Percentiles rank a stretch among this genome's conserved stretches.
phyloP scores from a whole-genome alignment of 2,329 filamentous ascomycete genomes.

The Bimuria novae-zelandiae region DNA sequence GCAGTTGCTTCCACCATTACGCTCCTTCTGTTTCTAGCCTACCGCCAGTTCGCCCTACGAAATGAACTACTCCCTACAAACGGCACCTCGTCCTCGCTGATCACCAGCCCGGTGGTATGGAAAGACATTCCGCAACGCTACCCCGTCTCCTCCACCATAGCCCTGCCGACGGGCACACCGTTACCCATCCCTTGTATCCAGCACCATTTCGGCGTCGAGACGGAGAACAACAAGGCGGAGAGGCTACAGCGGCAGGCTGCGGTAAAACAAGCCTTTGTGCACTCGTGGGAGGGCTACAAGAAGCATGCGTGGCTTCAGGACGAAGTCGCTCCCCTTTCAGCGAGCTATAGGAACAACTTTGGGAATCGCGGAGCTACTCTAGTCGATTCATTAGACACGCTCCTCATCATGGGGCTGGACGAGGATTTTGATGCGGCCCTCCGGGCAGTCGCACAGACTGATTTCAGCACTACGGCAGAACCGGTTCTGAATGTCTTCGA shows the following conservation, averaged over 20 bases:
- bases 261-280: constrained; percentile 45
- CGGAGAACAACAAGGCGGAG: constrained; percentile 37
- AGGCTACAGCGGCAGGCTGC: constrained; percentile 36
- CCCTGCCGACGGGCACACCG: constrained; percentile 39
- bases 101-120: constrained; percentile 40
- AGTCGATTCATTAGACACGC: constrained; percentile 64
- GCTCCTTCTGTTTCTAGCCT: constrained; percentile 34
- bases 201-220: constrained; percentile 42
- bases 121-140: constrained; percentile 37
- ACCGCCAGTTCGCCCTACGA: constrained; percentile 33
- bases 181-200: constrained; percentile 43
- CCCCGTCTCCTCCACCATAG: constrained; percentile 36
- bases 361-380: constrained; percentile 64
- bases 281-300: constrained; percentile 57
- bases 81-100: constrained; percentile 28
- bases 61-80: constrained; percentile 26
- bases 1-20: constrained; percentile 31
- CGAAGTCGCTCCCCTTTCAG: constrained; percentile 57
- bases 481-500: constrained; percentile 46
- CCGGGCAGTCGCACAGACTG: constrained; percentile 56
- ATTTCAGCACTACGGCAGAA: constrained; percentile 55
- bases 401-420: constrained; percentile 65
- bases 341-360: constrained; percentile 54
- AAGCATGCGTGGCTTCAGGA: constrained; percentile 58
- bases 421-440: constrained; percentile 62